A percentile compares a stretch with the other conserved stretches of the same genome.
Conservation (phyloP, 1,139 yeast species). For the Candida freyschussii region DNA sequence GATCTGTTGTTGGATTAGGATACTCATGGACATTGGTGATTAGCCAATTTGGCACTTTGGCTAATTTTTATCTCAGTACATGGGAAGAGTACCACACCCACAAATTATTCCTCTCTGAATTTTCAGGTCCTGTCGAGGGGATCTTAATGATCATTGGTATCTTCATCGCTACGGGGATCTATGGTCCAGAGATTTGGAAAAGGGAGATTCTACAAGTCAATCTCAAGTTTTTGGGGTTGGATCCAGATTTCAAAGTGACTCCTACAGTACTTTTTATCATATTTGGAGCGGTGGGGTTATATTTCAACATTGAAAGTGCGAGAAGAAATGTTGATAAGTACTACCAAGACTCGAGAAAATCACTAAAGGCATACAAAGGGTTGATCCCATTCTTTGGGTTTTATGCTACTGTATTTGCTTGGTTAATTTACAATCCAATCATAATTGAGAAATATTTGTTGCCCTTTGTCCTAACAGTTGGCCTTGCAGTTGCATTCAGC, state of each 20-base stretch:
- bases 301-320: conserved; percentile 71
- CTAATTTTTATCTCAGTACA: conserved; percentile 83
- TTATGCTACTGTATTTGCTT: conserved; percentile 48
- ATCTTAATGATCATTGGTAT: conserved; percentile 58
- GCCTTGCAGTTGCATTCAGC: conserved; percentile 71
- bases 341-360: conserved; percentile 37
- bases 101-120: conserved; percentile 67
- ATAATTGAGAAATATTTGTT: conserved; percentile 45
- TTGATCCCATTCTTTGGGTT: conserved; percentile 66
- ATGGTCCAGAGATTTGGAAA: conserved; percentile 71
- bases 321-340: conserved; percentile 60
- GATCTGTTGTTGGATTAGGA: conserved; percentile 70
- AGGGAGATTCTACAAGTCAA: conserved; percentile 20
- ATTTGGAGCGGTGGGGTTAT: conserved; percentile 51
- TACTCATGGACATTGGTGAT: conserved; percentile 57
- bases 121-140: conserved; percentile 96
- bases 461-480: conserved; percentile 65
- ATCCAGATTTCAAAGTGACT: conserved; percentile 25
- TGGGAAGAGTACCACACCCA: conserved; percentile 98
- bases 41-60: conserved; percentile 70
- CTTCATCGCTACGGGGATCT: conserved; percentile 57
- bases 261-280: conserved; percentile 42
- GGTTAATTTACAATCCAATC: conserved; percentile 41
- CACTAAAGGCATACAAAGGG: conserved; percentile 52
- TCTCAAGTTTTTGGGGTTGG: conserved; percentile 22